A percentile compares a stretch with the other conserved stretches of the same genome.
Evolutionary conservation across 306 rosid genomes (phyloP).

Genomic region (Betula pendula): DNA sequence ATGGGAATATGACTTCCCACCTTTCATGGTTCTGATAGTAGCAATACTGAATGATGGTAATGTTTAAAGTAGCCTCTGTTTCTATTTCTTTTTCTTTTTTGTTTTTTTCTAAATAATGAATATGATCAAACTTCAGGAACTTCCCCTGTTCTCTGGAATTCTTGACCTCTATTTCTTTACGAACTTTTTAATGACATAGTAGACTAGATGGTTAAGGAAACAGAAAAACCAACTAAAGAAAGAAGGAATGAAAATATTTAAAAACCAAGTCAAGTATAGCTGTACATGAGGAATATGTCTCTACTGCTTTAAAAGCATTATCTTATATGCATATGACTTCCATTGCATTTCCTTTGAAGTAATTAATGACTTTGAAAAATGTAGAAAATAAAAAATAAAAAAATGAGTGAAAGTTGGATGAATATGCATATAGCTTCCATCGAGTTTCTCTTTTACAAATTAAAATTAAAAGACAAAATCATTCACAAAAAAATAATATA

Average conservation of each 20-base stretch:
- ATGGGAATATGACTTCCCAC: conserved; percentile 92
- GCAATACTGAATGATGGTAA: conserved; percentile 92
- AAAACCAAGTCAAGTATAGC: not conserved
- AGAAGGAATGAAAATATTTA: not conserved
- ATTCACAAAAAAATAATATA: too few relatives aligned
- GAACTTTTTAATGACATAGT: not conserved
- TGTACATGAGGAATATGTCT: not conserved
- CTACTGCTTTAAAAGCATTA: not conserved
- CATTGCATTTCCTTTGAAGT: not conserved
- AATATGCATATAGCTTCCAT: not conserved
- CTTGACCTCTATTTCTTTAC: not conserved
- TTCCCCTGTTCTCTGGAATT: not conserved
- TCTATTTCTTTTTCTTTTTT: not conserved
- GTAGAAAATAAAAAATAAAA: not conserved
- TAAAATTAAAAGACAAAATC: too few relatives aligned
- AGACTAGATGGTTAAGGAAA: not conserved
- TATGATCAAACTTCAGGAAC: not conserved
- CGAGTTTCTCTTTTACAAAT: too few relatives aligned
- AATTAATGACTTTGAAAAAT: not conserved
- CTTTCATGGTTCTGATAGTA: conserved; percentile 86
- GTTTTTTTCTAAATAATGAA: not conserved
- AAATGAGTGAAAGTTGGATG: not conserved
- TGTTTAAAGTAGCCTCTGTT: conserved; percentile 2
- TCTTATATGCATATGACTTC: too few relatives aligned
- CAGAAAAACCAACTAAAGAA: not conserved